These are phyloP conservation scores for Solanum pimpinellifolium DNA, from an alignment of 257 asterid species.

Conservation along the genomic window DNA sequence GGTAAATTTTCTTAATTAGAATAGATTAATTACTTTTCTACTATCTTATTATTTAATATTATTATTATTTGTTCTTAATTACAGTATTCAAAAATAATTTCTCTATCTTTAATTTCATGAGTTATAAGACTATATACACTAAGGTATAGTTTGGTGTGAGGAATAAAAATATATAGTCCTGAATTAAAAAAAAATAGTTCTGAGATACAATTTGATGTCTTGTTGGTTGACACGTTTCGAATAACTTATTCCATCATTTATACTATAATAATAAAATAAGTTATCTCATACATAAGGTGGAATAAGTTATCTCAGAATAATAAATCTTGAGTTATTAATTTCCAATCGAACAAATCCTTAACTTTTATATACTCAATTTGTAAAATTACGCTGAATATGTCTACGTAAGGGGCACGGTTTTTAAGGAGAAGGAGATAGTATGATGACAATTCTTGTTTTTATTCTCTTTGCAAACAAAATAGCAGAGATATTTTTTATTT, in stretches of 20 bases:
- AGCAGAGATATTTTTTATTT: not conserved
- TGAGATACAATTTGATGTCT: too few relatives aligned
- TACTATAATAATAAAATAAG: too few relatives aligned
- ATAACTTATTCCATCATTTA: too few relatives aligned
- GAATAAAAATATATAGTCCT: too few relatives aligned
- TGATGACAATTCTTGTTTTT: not conserved
- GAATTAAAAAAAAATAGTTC: too few relatives aligned
- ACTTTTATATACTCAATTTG: rapidly evolving
- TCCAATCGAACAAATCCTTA: not conserved
- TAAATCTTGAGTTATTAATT: too few relatives aligned
- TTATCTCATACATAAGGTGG: too few relatives aligned
- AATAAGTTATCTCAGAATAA: too few relatives aligned
- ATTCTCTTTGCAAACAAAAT: not conserved
- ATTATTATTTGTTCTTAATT: not conserved
- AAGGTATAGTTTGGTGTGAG: too few relatives aligned
- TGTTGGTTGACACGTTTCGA: too few relatives aligned
- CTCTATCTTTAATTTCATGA: rapidly evolving
- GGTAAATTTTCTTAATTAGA: not conserved
- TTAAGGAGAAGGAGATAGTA: constrained; percentile 5
- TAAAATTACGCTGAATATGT: not conserved
- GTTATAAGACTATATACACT: not conserved
- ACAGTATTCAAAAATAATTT: not conserved
- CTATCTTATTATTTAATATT: not conserved
- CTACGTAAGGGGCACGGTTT: constrained; percentile 2
- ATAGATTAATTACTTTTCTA: not conserved